Evolutionary conservation across 768 basidiomycete genomes (phyloP).

Genomic region (Cytidiella melzeri): DNA sequence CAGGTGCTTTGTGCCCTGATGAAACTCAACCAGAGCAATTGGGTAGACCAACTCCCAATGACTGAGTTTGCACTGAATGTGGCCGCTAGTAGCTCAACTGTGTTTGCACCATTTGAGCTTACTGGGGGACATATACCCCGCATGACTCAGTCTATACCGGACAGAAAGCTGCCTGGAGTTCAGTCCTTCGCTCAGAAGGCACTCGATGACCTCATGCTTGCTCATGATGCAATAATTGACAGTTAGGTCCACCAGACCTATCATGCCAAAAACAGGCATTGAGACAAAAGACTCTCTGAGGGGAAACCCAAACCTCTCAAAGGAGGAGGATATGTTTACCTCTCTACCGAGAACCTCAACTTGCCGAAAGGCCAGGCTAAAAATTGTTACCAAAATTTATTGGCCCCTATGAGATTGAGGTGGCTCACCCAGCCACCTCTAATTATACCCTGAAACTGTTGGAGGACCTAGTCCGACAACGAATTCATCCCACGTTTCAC

Average conservation of each 20-base stretch:
- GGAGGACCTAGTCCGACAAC: conserved; percentile 15
- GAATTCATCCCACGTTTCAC: conserved; percentile 34
- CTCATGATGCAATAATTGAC: conserved; percentile 34
- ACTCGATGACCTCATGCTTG: conserved; percentile 18
- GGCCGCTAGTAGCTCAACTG: conserved; percentile 24
- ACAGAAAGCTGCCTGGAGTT: conserved; percentile 16
- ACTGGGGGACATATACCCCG: conserved; percentile 19
- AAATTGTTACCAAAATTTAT: conserved; percentile 34
- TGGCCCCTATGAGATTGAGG: conserved; percentile 30
- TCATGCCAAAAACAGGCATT: conserved; percentile 21
- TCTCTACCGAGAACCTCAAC: conserved; percentile 32
- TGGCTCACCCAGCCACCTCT: conserved; percentile 14
- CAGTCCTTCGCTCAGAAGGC: conserved; percentile 20
- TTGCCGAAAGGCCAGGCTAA: conserved; percentile 27
- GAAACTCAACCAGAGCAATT: conserved; percentile 20
- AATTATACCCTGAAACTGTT: conserved; percentile 28
- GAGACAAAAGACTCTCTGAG: background rate
- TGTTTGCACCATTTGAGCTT: conserved; percentile 29
- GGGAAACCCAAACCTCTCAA: background rate
- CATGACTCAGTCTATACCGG: conserved; percentile 15
- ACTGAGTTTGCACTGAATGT: conserved; percentile 36
- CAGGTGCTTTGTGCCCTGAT: conserved; percentile 14
- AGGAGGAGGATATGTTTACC: conserved; percentile 26
- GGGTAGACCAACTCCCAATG: conserved; percentile 26
- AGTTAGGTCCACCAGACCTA: conserved; percentile 23